A percentile compares a stretch with the other conserved stretches of the same genome.
phyloP scores from a whole-genome alignment of 2,329 filamentous ascomycete species.

The Tetracladium maxilliforme region DNA sequence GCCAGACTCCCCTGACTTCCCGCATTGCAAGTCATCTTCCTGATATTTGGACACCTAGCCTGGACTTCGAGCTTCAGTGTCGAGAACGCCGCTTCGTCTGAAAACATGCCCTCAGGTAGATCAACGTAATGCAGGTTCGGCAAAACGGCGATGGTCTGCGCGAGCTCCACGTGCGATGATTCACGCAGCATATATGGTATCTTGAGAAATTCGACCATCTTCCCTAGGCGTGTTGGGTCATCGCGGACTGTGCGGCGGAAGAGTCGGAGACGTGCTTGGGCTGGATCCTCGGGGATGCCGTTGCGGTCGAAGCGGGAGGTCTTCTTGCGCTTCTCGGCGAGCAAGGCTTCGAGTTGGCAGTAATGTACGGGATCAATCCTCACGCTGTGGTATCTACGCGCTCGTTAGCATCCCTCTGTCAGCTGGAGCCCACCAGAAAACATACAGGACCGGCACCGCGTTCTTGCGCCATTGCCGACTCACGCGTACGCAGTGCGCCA shows the following conservation, averaged over 20 bases:
- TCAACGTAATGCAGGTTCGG: conserved; percentile 83
- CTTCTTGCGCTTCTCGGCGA: conserved; percentile 66
- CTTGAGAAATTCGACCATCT: conserved; percentile 65
- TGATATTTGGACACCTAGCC: conserved; percentile 65
- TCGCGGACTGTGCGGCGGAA: conserved; percentile 74
- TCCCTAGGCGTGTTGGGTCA: conserved; percentile 49
- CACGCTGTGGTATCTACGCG: conserved; percentile 65
- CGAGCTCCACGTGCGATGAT: conserved; percentile 68
- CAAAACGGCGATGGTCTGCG: conserved; percentile 70
- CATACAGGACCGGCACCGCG: conserved; percentile 45
- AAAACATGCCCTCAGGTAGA: conserved; percentile 75
- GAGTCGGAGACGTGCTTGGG: conserved; percentile 60
- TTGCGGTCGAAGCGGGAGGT: conserved; percentile 61
- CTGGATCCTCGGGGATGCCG: conserved; percentile 66
- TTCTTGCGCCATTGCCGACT: conserved; percentile 55
- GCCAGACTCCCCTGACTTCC: conserved; percentile 71
- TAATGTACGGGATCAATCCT: conserved; percentile 92
- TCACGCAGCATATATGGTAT: conserved; percentile 85
- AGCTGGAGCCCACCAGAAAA: conserved; percentile 9
- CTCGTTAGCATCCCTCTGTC: conserved; percentile 2
- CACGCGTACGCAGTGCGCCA: conserved; percentile 65
- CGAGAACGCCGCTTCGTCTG: conserved; percentile 61
- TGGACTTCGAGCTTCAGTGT: conserved; percentile 74
- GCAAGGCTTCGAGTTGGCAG: conserved; percentile 71
- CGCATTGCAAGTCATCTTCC: conserved; percentile 74